Base-by-base conservation (phyloP, 176 grass and related monocot genomes). In the Paspalum notatum region DNA sequence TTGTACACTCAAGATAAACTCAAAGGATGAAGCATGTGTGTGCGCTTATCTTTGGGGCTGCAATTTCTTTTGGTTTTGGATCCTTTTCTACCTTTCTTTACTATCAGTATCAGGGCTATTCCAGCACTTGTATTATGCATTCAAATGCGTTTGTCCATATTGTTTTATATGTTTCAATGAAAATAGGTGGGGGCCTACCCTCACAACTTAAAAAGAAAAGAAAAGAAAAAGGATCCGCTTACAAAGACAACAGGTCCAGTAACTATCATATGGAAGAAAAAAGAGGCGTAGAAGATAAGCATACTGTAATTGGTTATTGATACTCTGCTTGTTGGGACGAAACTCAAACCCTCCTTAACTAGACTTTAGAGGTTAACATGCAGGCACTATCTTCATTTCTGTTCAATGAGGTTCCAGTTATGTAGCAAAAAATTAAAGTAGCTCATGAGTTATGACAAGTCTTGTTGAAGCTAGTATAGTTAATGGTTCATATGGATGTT, bases 301-400 rank as follows among this genome's bases (percentile, higher is more conserved):
- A 81, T 71, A 58, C 71, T 81, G 45, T 64, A 58, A 57, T 75
- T 66, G 48, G 40, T 81, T 80, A 77, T 53, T 55, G 42, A 77
- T 77, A 12, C 44, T 42, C 56, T 77, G 66, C 57, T 72, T 72
- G 66, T 20, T 53, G 56, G 24, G 44, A 78, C 14, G 38, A 84
- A 84, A 84, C 38, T 63, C 62, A 57, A 70, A 17, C 18, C 54
- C 82, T 79, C 8, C 54, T 80, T 67, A 75, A 49, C 37, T 65
- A 73, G 43, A 74, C 21, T 74, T 38, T 69, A 38, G 37, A 80
- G 13, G 65, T 89, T 57, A 32, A 66, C 48, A 42, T 21, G 65
- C 76, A 49, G 12, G 41, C 58, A 74, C 65, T 65, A 82, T 82
- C 71, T 77, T 82, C 24, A 26, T 53, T 75, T 60, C 3, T 70